Conservation (phyloP, 75 land plant genomes). For the Selaginella moellendorffii region DNA sequence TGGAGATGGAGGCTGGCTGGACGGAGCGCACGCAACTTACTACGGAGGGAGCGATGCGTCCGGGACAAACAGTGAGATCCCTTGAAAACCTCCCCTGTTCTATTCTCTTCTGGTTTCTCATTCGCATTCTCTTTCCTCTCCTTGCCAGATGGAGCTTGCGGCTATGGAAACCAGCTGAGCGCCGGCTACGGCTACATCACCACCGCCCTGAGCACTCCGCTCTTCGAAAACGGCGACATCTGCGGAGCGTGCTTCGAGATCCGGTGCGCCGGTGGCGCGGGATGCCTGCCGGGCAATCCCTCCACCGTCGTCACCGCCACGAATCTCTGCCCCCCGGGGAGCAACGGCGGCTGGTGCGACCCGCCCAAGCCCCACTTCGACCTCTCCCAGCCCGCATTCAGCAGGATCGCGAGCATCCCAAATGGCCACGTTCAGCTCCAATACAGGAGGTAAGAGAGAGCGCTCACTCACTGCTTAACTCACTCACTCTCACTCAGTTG, state of each 20-base stretch:
- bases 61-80: not conserved
- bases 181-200: conserved; percentile 8
- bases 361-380: conserved; percentile 49
- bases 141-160: conserved; percentile 17
- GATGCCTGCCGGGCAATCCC: conserved; percentile 14
- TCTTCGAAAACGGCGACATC: conserved; percentile 2
- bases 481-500: not conserved
- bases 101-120: not conserved
- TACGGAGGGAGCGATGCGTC: not conserved
- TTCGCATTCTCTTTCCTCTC: no score
- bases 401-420: conserved; percentile 3
- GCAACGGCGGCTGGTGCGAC: conserved; percentile 68
- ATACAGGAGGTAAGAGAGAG: not conserved
- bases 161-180: conserved; percentile 12
- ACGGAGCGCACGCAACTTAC: not conserved
- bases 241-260: conserved; percentile 19
- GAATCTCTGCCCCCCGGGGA: conserved; percentile 53
- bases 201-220: conserved; percentile 14
- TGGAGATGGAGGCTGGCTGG: not conserved
- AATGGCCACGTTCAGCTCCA: not conserved
- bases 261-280: conserved; percentile 8
- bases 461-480: no score
- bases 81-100: not conserved
- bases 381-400: conserved; percentile 50
- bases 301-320: conserved; percentile 37